Evolutionary conservation across 495 filamentous ascomycete species (phyloP).

Genomic region (Bacidia gigantensis): DNA sequence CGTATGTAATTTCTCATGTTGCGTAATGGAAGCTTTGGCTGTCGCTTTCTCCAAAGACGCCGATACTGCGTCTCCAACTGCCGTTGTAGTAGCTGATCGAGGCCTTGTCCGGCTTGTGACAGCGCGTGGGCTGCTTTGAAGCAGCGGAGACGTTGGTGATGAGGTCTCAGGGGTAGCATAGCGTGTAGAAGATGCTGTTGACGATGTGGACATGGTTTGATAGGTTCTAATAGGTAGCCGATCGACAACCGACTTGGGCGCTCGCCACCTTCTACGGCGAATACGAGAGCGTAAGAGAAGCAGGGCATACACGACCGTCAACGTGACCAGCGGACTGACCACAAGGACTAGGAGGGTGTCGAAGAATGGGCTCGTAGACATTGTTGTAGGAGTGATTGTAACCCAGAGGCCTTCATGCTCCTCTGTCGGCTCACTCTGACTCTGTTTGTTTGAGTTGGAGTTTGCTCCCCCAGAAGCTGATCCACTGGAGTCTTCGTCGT

Average conservation of each 20-base stretch:
- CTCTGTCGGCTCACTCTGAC: slow-evolving; percentile 12
- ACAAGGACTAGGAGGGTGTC: slow-evolving; percentile 90
- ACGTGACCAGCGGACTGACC: slow-evolving; percentile 77
- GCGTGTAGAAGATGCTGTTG: slow-evolving; percentile 41
- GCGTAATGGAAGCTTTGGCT: slow-evolving; percentile 23
- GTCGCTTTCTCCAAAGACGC: slow-evolving; percentile 24
- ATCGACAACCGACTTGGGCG: slow-evolving; percentile 90
- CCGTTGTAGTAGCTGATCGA: slow-evolving; percentile 52
- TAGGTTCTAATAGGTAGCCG: slow-evolving; percentile 91
- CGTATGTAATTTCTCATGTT: slow-evolving; percentile 38
- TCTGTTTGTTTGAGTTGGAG: not conserved
- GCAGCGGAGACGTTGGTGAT: slow-evolving; percentile 63
- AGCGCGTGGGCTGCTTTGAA: slow-evolving; percentile 31
- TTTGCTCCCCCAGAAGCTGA: not conserved
- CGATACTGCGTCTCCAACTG: slow-evolving; percentile 34
- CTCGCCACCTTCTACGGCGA: slow-evolving; percentile 80
- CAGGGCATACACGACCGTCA: slow-evolving; percentile 85
- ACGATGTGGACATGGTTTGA: slow-evolving; percentile 58
- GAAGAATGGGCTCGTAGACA: slow-evolving; percentile 87
- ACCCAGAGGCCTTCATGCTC: slow-evolving; percentile 86
- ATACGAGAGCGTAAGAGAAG: slow-evolving; percentile 80
- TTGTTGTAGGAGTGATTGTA: slow-evolving; percentile 77
- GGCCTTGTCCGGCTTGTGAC: slow-evolving; percentile 39
- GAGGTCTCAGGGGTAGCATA: slow-evolving; percentile 41
- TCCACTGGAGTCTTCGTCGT: slow-evolving; percentile 2